Evolutionary conservation across 495 filamentous ascomycete species (phyloP).

Genomic region (Aspergillus campestris): DNA sequence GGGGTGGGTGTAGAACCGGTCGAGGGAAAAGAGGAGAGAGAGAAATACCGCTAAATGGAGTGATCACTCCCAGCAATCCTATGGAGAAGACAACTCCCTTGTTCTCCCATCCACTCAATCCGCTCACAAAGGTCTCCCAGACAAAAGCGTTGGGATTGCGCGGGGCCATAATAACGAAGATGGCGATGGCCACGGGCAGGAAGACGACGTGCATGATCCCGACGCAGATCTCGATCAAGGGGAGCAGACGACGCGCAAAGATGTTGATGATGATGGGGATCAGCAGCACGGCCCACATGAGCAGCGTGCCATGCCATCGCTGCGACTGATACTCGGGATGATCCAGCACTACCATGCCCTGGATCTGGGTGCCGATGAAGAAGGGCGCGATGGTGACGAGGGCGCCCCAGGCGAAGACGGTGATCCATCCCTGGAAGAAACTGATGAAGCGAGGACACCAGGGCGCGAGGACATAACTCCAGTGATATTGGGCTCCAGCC

Average conservation of each 20-base stretch:
- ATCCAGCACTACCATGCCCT: conserved; percentile 37
- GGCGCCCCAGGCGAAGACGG: conserved; percentile 34
- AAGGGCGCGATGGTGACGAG: conserved; percentile 40
- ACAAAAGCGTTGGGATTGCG: conserved; percentile 35
- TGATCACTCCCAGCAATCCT: conserved; percentile 27
- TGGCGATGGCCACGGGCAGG: conserved; percentile 36
- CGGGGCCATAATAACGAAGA: conserved; percentile 36
- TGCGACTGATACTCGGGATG: conserved; percentile 32
- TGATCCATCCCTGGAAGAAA: conserved; percentile 32
- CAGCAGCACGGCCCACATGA: conserved; percentile 37
- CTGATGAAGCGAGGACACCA: conserved; percentile 28
- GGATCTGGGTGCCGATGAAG: conserved; percentile 40
- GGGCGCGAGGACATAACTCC: conserved; percentile 37
- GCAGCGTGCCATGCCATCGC: conserved; percentile 40
- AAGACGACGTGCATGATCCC: conserved; percentile 42
- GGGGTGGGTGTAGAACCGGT: neutral
- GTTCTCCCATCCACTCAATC: conserved; percentile 34
- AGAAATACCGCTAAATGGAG: conserved; percentile 19
- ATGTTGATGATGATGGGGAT: conserved; percentile 36
- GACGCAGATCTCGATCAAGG: conserved; percentile 37
- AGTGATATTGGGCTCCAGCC: conserved; percentile 39
- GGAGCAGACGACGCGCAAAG: conserved; percentile 34
- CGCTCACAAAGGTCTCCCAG: conserved; percentile 36
- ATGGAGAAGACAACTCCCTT: conserved; percentile 33
- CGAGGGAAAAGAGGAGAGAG: neutral